phyloP scores from a whole-genome alignment of 257 asterid species.

The Solanum etuberosum region DNA sequence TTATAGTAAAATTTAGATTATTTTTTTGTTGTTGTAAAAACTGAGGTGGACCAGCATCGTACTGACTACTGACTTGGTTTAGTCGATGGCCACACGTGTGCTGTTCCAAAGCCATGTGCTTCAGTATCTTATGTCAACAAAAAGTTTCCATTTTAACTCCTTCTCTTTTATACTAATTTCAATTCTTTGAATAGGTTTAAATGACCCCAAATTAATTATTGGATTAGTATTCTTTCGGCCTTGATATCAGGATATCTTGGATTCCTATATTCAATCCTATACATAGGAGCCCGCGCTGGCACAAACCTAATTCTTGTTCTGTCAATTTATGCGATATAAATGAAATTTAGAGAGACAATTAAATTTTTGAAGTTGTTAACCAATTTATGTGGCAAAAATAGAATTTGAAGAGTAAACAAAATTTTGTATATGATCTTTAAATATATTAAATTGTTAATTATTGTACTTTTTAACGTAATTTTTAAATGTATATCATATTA shows the following conservation, averaged over 20 bases:
- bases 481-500: not conserved
- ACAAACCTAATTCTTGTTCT: too few species aligned
- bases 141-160: not conserved
- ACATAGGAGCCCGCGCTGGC: not conserved
- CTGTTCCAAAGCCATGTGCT: conserved; percentile 9
- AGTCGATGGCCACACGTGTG: conserved; percentile 10
- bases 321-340: too few species aligned
- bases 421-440: not conserved
- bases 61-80: not conserved
- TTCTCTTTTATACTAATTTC: not conserved
- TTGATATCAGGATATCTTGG: not conserved
- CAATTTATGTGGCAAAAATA: not conserved
- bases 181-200: not conserved
- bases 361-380: too few species aligned
- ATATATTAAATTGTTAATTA: not conserved
- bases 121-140: not conserved
- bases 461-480: too few species aligned
- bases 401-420: not conserved
- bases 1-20: too few species aligned
- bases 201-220: not conserved
- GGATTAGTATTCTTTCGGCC: not conserved
- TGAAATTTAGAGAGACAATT: too few species aligned
- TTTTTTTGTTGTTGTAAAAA: not conserved
- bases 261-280: not conserved
- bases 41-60: not conserved